phyloP scores from a whole-genome alignment of 495 filamentous ascomycete genomes.

The Corynascus novoguineensis region DNA sequence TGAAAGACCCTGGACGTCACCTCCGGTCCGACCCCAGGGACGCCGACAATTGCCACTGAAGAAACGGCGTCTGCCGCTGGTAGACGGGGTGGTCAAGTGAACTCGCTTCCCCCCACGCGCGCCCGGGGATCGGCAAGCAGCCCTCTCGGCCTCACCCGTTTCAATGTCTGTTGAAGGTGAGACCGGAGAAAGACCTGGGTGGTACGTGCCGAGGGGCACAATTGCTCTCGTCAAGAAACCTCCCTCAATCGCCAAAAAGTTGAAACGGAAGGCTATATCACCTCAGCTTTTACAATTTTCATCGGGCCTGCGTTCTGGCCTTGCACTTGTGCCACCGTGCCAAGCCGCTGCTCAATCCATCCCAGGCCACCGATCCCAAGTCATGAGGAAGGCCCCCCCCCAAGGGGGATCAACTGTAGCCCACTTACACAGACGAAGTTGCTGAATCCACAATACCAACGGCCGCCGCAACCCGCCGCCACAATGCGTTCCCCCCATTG shows the following conservation, averaged over 20 bases:
- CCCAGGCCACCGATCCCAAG: not conserved
- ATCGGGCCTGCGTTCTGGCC: not conserved
- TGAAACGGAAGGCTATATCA: not conserved
- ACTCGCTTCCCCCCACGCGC: slow-evolving; percentile 2
- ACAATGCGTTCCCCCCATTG: not conserved
- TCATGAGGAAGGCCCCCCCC: slow-evolving; percentile 5
- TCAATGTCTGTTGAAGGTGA: not conserved
- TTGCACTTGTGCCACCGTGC: not conserved
- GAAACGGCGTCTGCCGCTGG: not conserved
- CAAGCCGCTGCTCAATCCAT: not conserved
- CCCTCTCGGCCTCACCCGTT: slow-evolving; percentile 1
- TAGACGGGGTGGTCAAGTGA: not conserved
- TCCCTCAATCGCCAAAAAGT: not conserved
- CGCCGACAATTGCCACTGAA: not conserved
- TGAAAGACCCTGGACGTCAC: not conserved
- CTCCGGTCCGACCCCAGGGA: not conserved
- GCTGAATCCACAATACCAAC: not conserved
- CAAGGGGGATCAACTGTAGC: not conserved
- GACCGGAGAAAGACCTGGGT: not conserved
- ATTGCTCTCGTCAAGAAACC: not conserved
- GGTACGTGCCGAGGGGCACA: not conserved
- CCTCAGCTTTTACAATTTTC: not conserved
- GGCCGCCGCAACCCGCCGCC: not conserved
- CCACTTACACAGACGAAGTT: not conserved
- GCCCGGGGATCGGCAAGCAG: slow-evolving; percentile 10